Evolutionary conservation across 1,284 basidiomycete genomes (phyloP).

Genomic region (Inonotus hispidus): DNA sequence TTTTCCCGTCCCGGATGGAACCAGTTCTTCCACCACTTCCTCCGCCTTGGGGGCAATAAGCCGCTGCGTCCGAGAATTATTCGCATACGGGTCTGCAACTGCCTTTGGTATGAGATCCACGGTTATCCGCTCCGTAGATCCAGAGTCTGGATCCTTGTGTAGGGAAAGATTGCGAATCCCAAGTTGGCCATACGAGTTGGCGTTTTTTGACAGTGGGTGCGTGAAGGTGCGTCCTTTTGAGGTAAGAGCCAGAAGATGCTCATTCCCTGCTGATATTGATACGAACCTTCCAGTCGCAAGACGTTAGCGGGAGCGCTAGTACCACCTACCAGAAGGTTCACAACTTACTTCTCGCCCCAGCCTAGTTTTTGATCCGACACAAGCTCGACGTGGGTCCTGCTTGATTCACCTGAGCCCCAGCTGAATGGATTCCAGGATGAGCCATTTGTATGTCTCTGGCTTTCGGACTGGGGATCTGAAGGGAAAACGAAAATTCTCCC

Average conservation of each 20-base stretch:
- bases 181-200: conserved; percentile 86
- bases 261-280: conserved; percentile 67
- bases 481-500: conserved; percentile 73
- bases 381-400: conserved; percentile 35
- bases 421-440: conserved; percentile 19
- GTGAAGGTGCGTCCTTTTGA: conserved; percentile 78
- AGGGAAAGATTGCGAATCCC: conserved; percentile 66
- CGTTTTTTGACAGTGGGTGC: conserved; percentile 69
- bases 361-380: conserved; percentile 40
- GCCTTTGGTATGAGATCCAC: conserved; percentile 59
- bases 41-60: conserved; percentile 26
- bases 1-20: conserved; percentile 35
- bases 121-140: conserved; percentile 32
- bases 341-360: conserved; percentile 46
- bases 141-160: conserved; percentile 27
- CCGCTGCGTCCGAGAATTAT: conserved; percentile 35
- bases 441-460: conserved; percentile 22
- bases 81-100: conserved; percentile 46
- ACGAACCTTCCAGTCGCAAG: conserved; percentile 46
- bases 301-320: conserved; percentile 25
- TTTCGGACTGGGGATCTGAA: conserved; percentile 32
- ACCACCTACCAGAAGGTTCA: conserved; percentile 38
- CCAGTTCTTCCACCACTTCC: conserved; percentile 24
- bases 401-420: conserved; percentile 25
- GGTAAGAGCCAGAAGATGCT: conserved; percentile 85